Percentiles rank a stretch among this genome's conserved stretches.
Evolutionary conservation across 345 rosid species (phyloP).

Genomic region (Euphorbia tirucalli): DNA sequence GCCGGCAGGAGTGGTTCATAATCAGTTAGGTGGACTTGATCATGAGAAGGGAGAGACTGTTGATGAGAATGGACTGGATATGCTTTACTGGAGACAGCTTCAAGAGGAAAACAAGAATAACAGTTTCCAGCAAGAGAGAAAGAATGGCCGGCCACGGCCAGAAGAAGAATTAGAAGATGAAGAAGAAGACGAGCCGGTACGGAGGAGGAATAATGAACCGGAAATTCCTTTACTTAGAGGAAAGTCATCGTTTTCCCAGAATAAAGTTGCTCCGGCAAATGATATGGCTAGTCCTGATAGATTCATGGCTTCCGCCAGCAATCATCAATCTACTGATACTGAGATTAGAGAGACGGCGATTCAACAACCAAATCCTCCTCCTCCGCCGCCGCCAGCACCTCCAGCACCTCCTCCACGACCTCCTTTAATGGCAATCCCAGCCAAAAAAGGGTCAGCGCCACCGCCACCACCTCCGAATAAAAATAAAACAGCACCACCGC

Average conservation of each 20-base stretch:
- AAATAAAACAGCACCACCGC: neutral
- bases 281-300: neutral
- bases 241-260: slow-evolving; percentile 53
- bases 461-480: slow-evolving; percentile 22
- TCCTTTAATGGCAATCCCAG: slow-evolving; percentile 16
- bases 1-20: slow-evolving; percentile 14
- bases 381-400: slow-evolving; percentile 15
- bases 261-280: slow-evolving; percentile 23
- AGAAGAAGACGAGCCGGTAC: slow-evolving; percentile 7
- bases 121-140: slow-evolving; percentile 26
- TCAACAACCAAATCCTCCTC: slow-evolving; percentile 29
- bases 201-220: slow-evolving; percentile 27
- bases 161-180: slow-evolving; percentile 20
- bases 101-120: slow-evolving; percentile 32
- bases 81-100: slow-evolving; percentile 67
- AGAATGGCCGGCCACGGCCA: slow-evolving; percentile 19
- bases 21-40: slow-evolving; percentile 36
- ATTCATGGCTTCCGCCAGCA: neutral
- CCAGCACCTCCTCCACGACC: slow-evolving; percentile 19
- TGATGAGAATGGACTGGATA: slow-evolving; percentile 77
- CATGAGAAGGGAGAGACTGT: slow-evolving; percentile 50
- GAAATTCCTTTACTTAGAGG: slow-evolving; percentile 68
- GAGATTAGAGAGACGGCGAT: slow-evolving; percentile 1
- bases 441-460: slow-evolving; percentile 26
- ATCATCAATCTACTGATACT: neutral